Evolutionary conservation across 2,329 filamentous ascomycete species (phyloP).

Genomic region (Penicillium decumbens): DNA sequence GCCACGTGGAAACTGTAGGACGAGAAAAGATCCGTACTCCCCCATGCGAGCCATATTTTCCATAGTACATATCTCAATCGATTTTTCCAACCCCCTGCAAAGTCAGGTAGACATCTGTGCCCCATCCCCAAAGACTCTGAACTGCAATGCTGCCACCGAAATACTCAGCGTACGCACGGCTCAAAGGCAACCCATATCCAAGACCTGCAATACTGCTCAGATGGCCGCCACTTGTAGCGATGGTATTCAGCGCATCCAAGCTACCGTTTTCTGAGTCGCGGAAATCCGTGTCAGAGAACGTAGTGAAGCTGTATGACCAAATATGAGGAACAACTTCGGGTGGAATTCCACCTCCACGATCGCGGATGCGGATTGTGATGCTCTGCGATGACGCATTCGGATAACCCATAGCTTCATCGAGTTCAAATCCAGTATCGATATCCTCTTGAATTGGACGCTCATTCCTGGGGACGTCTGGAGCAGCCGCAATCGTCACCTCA

Average conservation of each 20-base stretch:
- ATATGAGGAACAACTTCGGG: slow-evolving; percentile 80
- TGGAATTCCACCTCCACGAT: slow-evolving; percentile 88
- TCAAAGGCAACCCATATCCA: slow-evolving; percentile 86
- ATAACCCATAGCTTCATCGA: slow-evolving; percentile 32
- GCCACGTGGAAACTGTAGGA: slow-evolving; percentile 7
- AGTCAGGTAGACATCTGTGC: slow-evolving; percentile 63
- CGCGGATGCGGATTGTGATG: slow-evolving; percentile 90
- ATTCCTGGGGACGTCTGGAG: slow-evolving; percentile 48
- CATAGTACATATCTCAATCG: slow-evolving; percentile 22
- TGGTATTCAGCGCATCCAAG: slow-evolving; percentile 67
- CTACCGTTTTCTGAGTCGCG: slow-evolving; percentile 46
- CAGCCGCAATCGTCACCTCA: slow-evolving; percentile 83
- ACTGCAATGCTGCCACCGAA: slow-evolving; percentile 93
- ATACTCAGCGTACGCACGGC: slow-evolving; percentile 92
- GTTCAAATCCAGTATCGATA: slow-evolving; percentile 30
- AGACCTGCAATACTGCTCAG: slow-evolving; percentile 84
- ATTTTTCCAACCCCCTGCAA: slow-evolving; percentile 56
- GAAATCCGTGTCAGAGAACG: slow-evolving; percentile 68
- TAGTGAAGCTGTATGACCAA: slow-evolving; percentile 97
- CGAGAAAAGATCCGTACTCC: not conserved
- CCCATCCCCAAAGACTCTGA: slow-evolving; percentile 96
- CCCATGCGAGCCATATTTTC: not conserved
- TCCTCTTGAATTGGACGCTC: slow-evolving; percentile 28
- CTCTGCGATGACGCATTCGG: slow-evolving; percentile 58
- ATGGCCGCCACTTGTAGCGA: slow-evolving; percentile 67